phyloP scores from a whole-genome alignment of 2,329 filamentous ascomycete species.

The Bertia moriformis region DNA sequence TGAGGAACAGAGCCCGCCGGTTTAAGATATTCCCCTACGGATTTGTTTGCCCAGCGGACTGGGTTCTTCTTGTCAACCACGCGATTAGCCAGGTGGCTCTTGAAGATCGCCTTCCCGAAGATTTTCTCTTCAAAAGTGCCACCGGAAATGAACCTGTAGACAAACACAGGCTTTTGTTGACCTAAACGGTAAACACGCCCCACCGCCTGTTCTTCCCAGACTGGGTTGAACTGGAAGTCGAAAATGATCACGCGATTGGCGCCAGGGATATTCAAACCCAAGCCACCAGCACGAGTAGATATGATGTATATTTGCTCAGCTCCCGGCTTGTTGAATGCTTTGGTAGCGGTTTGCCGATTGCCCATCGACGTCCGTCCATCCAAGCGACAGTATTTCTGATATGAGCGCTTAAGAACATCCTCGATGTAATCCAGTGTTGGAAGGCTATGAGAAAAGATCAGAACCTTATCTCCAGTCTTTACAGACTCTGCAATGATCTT shows the following conservation, averaged over 20 bases:
- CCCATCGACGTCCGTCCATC: constrained; percentile 28
- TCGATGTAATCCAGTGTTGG: constrained; percentile 34
- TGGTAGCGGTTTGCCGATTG: constrained; percentile 26
- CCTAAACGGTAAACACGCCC: constrained; percentile 44
- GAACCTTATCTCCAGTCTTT: constrained; percentile 31
- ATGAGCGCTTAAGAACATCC: constrained; percentile 17
- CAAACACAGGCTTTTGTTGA: constrained; percentile 40
- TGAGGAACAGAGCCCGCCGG: constrained; percentile 9
- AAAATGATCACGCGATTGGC: constrained; percentile 46
- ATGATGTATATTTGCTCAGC: constrained; percentile 30
- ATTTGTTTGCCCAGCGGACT: constrained; percentile 26
- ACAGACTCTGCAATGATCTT: constrained; percentile 30
- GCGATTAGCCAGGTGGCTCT: constrained; percentile 34
- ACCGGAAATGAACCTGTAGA: constrained; percentile 40
- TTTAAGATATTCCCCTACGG: constrained; percentile 25
- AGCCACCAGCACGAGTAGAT: constrained; percentile 39
- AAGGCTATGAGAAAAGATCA: constrained; percentile 40
- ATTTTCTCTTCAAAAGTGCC: constrained; percentile 42
- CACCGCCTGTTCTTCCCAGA: constrained; percentile 44
- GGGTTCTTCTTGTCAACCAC: constrained; percentile 44
- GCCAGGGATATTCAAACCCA: constrained; percentile 40
- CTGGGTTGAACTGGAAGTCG: constrained; percentile 42
- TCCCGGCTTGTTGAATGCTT: constrained; percentile 26
- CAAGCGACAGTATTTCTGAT: constrained; percentile 22
- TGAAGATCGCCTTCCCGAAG: constrained; percentile 39